A percentile compares a stretch with the other conserved stretches of the same genome.
Evolutionary conservation across 2,329 filamentous ascomycete species (phyloP).

Genomic region (Xylariaceae sp.): DNA sequence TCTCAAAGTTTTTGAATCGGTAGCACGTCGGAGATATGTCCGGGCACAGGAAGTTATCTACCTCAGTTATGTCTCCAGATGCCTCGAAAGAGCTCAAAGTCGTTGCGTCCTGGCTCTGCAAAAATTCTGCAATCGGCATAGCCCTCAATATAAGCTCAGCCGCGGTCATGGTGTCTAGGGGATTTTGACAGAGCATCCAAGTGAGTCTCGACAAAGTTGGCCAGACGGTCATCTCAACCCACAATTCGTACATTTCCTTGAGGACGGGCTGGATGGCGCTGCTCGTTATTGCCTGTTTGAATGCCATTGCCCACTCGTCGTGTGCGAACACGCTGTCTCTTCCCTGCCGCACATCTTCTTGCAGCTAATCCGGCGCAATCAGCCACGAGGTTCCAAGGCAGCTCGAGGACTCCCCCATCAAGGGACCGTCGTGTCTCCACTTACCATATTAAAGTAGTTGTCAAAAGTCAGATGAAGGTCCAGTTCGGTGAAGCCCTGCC

Average conservation of each 20-base stretch:
- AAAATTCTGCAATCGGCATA: slow-evolving; percentile 21
- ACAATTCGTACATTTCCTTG: slow-evolving; percentile 30
- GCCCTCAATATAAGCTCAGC: slow-evolving; percentile 28
- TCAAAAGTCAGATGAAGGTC: slow-evolving; percentile 33
- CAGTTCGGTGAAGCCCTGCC: slow-evolving; percentile 30
- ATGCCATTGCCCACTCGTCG: slow-evolving; percentile 27
- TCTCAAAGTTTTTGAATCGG: slow-evolving; percentile 30
- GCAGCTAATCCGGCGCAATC: slow-evolving; percentile 24
- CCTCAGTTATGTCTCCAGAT: slow-evolving; percentile 26
- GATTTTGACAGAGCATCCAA: slow-evolving; percentile 22
- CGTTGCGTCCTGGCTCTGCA: slow-evolving; percentile 26
- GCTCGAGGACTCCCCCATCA: background rate
- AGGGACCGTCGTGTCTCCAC: background rate
- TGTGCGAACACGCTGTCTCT: slow-evolving; percentile 32
- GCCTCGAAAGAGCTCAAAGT: slow-evolving; percentile 21
- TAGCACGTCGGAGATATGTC: slow-evolving; percentile 30
- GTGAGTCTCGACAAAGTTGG: slow-evolving; percentile 31
- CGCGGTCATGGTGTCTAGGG: slow-evolving; percentile 29
- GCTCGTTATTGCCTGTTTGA: slow-evolving; percentile 25
- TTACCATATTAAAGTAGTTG: slow-evolving; percentile 34
- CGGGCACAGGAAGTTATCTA: slow-evolving; percentile 23
- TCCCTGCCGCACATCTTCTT: slow-evolving; percentile 33
- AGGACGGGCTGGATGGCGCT: slow-evolving; percentile 20
- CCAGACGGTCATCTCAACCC: slow-evolving; percentile 33
- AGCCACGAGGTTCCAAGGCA: slow-evolving; percentile 4